Conservation (phyloP, 164 flowering plant genomes). For the Stephania japonica region DNA sequence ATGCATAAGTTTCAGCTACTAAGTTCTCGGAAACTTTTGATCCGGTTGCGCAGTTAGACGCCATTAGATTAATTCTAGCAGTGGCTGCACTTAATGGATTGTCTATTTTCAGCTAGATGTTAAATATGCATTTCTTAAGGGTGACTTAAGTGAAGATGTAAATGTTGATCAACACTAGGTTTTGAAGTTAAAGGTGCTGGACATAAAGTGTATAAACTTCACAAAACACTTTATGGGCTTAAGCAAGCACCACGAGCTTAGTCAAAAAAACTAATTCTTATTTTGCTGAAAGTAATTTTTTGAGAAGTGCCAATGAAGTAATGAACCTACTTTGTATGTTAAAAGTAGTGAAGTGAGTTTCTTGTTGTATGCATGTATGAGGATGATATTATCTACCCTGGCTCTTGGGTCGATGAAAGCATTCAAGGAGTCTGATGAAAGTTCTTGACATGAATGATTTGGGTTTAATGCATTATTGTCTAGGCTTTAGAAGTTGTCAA, state of each 20-base stretch:
- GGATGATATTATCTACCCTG: neutral
- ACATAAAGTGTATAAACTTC: neutral
- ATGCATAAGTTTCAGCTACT: no score
- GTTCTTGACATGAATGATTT: neutral
- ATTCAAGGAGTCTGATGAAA: conserved; percentile 1
- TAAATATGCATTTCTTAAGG: neutral
- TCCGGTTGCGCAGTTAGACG: neutral
- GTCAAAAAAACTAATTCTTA: neutral
- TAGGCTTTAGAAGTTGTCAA: neutral
- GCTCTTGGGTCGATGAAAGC: neutral
- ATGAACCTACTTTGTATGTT: neutral
- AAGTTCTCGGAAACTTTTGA: no score
- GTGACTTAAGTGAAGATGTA: neutral
- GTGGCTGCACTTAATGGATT: neutral
- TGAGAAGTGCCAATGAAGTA: neutral
- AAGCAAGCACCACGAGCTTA: neutral
- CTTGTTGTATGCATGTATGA: neutral
- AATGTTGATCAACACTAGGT: neutral
- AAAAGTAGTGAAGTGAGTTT: neutral
- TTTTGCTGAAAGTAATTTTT: no score
- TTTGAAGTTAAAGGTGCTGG: neutral
- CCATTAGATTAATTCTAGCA: neutral
- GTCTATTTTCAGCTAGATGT: neutral
- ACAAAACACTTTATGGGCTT: neutral
- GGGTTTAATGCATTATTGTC: neutral